These are phyloP conservation scores for Claviceps sp. DNA, from an alignment of 2,329 filamentous ascomycete species.

Conservation along the genomic window DNA sequence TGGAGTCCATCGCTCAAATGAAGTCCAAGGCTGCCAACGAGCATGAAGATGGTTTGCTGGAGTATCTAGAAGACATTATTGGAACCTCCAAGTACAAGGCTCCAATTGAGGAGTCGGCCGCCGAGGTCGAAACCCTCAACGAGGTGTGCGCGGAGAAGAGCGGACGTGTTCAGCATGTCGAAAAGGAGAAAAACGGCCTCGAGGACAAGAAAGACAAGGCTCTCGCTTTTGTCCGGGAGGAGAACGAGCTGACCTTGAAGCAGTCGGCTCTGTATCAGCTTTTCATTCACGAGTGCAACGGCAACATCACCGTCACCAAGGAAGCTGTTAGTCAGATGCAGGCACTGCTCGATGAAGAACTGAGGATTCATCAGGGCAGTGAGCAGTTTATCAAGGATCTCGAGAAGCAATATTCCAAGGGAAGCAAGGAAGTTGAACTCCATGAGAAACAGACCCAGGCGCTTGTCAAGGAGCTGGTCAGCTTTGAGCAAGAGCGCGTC, in stretches of 20 bases:
- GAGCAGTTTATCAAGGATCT: conserved; percentile 84
- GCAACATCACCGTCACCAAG: conserved; percentile 78
- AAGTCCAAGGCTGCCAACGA: conserved; percentile 91
- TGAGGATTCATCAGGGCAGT: conserved; percentile 82
- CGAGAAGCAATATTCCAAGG: conserved; percentile 70
- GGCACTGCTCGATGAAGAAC: conserved; percentile 68
- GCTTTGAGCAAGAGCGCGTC: conserved; percentile 90
- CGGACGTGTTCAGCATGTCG: conserved; percentile 87
- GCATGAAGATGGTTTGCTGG: conserved; percentile 88
- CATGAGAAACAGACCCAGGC: conserved; percentile 72
- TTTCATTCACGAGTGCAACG: conserved; percentile 73
- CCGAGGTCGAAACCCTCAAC: conserved; percentile 83
- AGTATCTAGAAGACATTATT: conserved; percentile 97
- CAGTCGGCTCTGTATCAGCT: conserved; percentile 89
- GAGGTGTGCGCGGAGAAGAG: conserved; percentile 94
- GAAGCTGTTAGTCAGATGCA: conserved; percentile 90
- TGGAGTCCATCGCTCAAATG: conserved; percentile 98
- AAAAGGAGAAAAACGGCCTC: conserved; percentile 86
- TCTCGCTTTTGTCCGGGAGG: conserved; percentile 73
- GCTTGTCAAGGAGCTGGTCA: conserved; percentile 74
- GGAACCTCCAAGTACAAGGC: conserved; percentile 97
- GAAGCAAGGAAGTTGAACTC: conserved; percentile 68
- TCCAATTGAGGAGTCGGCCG: conserved; percentile 85
- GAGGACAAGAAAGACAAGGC: conserved; percentile 97
- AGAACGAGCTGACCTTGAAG: conserved; percentile 84